phyloP scores from a whole-genome alignment of 495 filamentous ascomycete genomes.

The Bathelium albidoporum region DNA sequence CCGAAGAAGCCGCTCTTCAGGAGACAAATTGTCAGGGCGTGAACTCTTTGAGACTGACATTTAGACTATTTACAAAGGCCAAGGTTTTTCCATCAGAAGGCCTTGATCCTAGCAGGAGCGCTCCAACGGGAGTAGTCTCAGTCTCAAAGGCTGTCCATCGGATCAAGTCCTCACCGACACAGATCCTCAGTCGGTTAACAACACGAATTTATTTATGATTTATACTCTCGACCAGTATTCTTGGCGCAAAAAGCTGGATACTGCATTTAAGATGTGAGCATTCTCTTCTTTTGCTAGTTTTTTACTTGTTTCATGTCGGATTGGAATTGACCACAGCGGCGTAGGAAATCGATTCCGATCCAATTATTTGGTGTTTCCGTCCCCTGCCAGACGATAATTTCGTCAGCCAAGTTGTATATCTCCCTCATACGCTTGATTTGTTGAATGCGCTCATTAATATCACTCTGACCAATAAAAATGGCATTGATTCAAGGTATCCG shows the following conservation, averaged over 20 bases:
- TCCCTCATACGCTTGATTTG: too few relatives aligned
- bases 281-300: not conserved
- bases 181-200: not conserved
- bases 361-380: too few relatives aligned
- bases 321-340: too few relatives aligned
- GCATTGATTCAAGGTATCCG: too few relatives aligned
- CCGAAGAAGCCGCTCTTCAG: not conserved
- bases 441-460: too few relatives aligned
- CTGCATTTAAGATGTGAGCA: not conserved
- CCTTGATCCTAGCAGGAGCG: not conserved
- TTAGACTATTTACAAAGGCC: not conserved
- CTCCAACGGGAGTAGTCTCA: not conserved
- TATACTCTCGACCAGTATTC: not conserved
- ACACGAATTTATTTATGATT: not conserved
- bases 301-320: too few relatives aligned
- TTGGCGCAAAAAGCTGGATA: not conserved
- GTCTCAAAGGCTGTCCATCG: not conserved
- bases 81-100: not conserved
- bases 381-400: too few relatives aligned
- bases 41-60: not conserved
- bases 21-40: not conserved
- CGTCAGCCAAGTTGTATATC: too few relatives aligned
- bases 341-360: too few relatives aligned
- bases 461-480: too few relatives aligned
- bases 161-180: not conserved